phyloP scores from a whole-genome alignment of 2,329 filamentous ascomycete species.

The Cladophialophora psammophila region DNA sequence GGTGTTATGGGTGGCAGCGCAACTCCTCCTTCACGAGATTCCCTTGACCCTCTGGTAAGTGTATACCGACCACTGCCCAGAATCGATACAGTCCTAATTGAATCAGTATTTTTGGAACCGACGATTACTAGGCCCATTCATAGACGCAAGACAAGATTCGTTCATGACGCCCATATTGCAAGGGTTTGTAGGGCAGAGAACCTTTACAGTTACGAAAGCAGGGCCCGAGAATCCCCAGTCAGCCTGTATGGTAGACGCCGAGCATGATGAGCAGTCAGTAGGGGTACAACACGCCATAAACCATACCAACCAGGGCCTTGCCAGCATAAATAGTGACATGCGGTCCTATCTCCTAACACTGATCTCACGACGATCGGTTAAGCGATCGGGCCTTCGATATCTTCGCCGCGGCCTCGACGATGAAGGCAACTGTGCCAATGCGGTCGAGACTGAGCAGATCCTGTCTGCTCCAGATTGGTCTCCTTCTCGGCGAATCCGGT shows the following conservation, averaged over 20 bases:
- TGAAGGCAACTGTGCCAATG: slow-evolving; percentile 85
- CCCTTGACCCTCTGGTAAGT: slow-evolving; percentile 32
- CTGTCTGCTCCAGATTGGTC: slow-evolving; percentile 75
- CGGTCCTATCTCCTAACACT: slow-evolving; percentile 78
- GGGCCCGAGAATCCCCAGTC: slow-evolving; percentile 35
- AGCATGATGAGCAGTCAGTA: slow-evolving; percentile 53
- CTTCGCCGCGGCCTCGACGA: slow-evolving; percentile 90
- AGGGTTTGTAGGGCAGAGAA: slow-evolving; percentile 87
- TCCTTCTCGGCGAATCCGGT: slow-evolving; percentile 69
- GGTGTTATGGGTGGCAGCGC: slow-evolving; percentile 29
- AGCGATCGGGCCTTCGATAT: slow-evolving; percentile 87
- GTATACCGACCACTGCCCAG: not conserved
- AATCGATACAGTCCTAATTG: slow-evolving; percentile 17
- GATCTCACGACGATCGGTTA: slow-evolving; percentile 86
- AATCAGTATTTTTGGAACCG: slow-evolving; percentile 87
- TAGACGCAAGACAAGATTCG: slow-evolving; percentile 72
- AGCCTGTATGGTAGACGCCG: slow-evolving; percentile 39
- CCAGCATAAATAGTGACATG: slow-evolving; percentile 44
- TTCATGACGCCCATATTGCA: slow-evolving; percentile 86
- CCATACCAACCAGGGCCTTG: slow-evolving; percentile 32
- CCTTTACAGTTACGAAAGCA: slow-evolving; percentile 72
- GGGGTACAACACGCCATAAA: slow-evolving; percentile 29
- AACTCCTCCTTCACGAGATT: slow-evolving; percentile 28
- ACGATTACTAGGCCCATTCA: slow-evolving; percentile 75
- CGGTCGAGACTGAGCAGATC: slow-evolving; percentile 94